phyloP scores from a whole-genome alignment of 169 alveolate species.

The Babesia caballi region DNA sequence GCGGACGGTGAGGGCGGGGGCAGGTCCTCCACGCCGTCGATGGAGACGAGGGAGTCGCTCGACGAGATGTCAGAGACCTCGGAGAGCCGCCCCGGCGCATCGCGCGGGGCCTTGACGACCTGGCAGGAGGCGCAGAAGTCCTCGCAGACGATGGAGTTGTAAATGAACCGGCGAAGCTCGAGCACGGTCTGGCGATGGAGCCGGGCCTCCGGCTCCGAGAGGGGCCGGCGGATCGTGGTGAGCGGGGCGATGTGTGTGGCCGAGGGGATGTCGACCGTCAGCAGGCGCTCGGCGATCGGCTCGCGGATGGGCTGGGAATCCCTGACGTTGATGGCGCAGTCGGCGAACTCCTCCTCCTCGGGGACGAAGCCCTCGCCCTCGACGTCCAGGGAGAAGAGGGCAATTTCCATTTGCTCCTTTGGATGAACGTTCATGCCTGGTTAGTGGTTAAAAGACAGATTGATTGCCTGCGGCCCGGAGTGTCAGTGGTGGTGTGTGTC shows the following conservation, averaged over 20 bases:
- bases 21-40: background rate
- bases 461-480: too few species aligned
- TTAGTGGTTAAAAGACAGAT: too few species aligned
- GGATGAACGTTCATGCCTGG: too few species aligned
- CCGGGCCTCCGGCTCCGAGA: constrained; percentile 2
- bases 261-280: background rate
- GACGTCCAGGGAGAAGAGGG: constrained; percentile 43
- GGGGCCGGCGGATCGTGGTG: background rate
- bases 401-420: too few species aligned
- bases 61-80: constrained; percentile 44
- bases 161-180: constrained; percentile 35
- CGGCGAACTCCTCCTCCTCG: constrained; percentile 31
- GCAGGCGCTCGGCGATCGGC: background rate
- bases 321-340: constrained; percentile 46
- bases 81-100: background rate
- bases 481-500: too few species aligned
- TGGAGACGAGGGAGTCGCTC: background rate
- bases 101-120: background rate
- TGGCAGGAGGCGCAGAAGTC: constrained; percentile 52
- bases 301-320: background rate
- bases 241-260: constrained; percentile 30
- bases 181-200: constrained; percentile 31
- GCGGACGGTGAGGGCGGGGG: constrained; percentile 11
- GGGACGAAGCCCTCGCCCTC: constrained; percentile 53
- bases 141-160: constrained; percentile 49